These are phyloP conservation scores for Trametes polyzona DNA, from an alignment of 1,284 basidiomycete genomes.

Conservation along the genomic window DNA sequence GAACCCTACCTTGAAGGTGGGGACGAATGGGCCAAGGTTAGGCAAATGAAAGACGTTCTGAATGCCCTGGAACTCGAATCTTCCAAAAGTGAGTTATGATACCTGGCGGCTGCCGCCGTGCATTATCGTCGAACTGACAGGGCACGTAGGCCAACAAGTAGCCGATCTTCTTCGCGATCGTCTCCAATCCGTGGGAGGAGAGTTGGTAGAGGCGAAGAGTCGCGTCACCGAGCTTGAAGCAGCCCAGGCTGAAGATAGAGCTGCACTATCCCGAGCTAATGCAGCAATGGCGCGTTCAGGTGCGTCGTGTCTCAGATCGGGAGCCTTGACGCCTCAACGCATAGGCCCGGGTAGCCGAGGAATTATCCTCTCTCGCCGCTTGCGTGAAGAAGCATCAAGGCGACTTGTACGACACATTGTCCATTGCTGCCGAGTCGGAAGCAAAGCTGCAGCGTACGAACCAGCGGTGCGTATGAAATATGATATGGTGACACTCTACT, in stretches of 20 bases:
- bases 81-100: conserved; percentile 30
- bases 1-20: conserved; percentile 34
- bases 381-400: conserved; percentile 25
- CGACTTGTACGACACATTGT: conserved; percentile 24
- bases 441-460: conserved; percentile 25
- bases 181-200: conserved; percentile 37
- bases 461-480: conserved; percentile 26
- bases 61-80: conserved; percentile 34
- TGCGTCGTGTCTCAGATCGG: conserved; percentile 11
- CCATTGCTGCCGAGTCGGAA: conserved; percentile 25
- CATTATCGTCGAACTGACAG: not conserved
- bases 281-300: conserved; percentile 27
- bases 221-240: conserved; percentile 36
- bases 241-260: conserved; percentile 30
- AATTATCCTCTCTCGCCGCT: conserved; percentile 22
- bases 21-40: conserved; percentile 27
- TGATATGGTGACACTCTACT: not conserved
- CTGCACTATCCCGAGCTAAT: conserved; percentile 28
- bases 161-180: conserved; percentile 41
- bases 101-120: not conserved
- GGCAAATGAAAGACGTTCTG: conserved; percentile 31
- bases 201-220: conserved; percentile 38
- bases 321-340: not conserved
- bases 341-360: too few species aligned
- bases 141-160: conserved; percentile 38